Base-by-base conservation (phyloP, 805 yeast species). In the Scheffersomyces amazonensis region DNA sequence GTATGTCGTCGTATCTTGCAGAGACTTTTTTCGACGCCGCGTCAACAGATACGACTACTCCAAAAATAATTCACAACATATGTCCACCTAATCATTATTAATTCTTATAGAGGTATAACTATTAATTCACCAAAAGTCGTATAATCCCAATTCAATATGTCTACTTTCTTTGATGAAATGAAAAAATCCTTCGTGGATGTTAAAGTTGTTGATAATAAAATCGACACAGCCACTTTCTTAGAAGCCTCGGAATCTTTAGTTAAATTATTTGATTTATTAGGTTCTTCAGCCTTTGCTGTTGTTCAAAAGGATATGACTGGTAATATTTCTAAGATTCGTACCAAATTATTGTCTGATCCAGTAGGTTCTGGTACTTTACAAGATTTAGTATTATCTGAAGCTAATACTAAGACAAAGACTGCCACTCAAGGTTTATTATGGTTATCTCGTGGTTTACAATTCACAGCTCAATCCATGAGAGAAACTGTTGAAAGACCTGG, bases 371-470 rank as follows among this genome's bases (percentile, higher is more conserved):
- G 67, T n/a, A 82, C 95, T 18, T 73, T 88, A 51, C 95, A 89
- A 66, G 88, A 77, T 44, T 70, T 88, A 58, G 83, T 89, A 23
- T 64, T 84, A 44, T 69, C 80, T 39, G 96, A 88, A 69, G 81
- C 78, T 31, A 73, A 71, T 27, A 78, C 78, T 48, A 78, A 78
- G 62, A 71, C 73, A 53, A 85, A 82, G 61, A 80, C 81, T 43
- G 95, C 96, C 29, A 88, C 96, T 10, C 96, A 89, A 64, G 96
- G 95, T 28, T 75, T 88, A 48, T 66, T 88, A 52, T 88, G 96
- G 96, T 75, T 88, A 50, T 73, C 81, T 32, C 72, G 91, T 55
- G 96, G 96, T 16, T 76, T 88, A 52, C 83, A 85, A 58, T 89
- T 88, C 71, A 88, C 96, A n/a, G 90, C 95, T 15, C 81, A 73